Conservation (phyloP, 2,329 filamentous ascomycete species). For the Verticillium nonalfalfae region DNA sequence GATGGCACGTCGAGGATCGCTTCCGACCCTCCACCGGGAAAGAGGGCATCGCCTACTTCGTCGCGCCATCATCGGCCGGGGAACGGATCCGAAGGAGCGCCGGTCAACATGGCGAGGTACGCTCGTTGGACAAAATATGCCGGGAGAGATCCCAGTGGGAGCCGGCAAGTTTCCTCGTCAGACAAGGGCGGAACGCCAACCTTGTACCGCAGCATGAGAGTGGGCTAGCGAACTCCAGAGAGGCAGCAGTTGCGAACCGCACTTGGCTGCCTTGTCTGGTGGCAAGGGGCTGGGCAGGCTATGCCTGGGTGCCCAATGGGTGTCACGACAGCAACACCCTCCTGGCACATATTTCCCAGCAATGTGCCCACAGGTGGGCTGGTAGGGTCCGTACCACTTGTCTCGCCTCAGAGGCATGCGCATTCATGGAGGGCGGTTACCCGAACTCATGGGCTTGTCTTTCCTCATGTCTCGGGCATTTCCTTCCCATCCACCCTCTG, state of each 20-base stretch:
- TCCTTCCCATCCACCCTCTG: background rate
- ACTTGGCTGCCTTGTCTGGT: background rate
- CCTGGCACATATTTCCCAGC: background rate
- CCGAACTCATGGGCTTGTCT: background rate
- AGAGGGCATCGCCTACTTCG: background rate
- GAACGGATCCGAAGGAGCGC: background rate
- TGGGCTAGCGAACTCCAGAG: background rate
- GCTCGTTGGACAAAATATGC: background rate
- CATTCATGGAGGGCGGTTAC: background rate
- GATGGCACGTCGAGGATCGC: background rate
- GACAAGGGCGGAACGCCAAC: background rate
- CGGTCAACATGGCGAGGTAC: background rate
- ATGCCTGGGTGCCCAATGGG: background rate
- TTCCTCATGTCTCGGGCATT: background rate
- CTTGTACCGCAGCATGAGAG: background rate
- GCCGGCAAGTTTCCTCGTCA: background rate
- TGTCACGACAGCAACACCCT: background rate
- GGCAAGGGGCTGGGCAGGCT: background rate
- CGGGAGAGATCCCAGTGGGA: background rate
- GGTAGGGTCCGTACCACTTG: background rate
- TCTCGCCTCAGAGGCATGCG: background rate
- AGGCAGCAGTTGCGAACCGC: background rate
- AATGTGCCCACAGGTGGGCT: background rate
- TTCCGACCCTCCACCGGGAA: background rate
- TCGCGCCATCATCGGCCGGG: background rate